phyloP scores from a whole-genome alignment of 2,329 filamentous ascomycete species.

The Fusarium sp. region DNA sequence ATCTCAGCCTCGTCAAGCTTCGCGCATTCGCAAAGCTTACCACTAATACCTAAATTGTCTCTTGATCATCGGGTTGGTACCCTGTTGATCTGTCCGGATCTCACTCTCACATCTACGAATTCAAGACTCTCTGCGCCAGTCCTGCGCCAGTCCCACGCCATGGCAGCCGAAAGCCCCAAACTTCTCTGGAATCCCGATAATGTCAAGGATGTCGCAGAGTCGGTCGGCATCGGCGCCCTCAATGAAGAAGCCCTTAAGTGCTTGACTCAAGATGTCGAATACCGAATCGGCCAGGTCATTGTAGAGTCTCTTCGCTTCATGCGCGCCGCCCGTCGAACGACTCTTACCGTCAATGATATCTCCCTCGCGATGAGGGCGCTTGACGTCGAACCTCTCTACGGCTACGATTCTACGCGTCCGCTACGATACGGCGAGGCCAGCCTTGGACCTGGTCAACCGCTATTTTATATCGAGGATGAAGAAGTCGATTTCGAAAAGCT shows the following conservation, averaged over 20 bases:
- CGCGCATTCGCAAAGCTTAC: conserved; percentile 9
- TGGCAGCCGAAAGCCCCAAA: conserved; percentile 60
- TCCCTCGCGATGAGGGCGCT: conserved; percentile 86
- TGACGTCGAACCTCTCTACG: conserved; percentile 95
- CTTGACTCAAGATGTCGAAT: conserved; percentile 94
- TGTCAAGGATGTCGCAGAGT: conserved; percentile 94
- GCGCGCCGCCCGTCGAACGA: conserved; percentile 89
- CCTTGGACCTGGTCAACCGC: conserved; percentile 89
- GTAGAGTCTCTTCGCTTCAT: conserved; percentile 96
- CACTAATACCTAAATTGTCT: conserved; percentile 2
- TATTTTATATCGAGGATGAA: conserved; percentile 98
- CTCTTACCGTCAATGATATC: conserved; percentile 89
- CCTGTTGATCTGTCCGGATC: neutral
- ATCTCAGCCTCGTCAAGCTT: conserved; percentile 35
- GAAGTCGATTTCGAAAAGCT: conserved; percentile 99
- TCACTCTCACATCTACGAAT: neutral
- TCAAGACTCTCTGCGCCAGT: conserved; percentile 4
- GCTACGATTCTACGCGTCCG: conserved; percentile 92
- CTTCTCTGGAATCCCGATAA: conserved; percentile 96
- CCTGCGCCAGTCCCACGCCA: conserved; percentile 37
- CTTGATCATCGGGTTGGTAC: neutral
- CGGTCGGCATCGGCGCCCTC: conserved; percentile 86
- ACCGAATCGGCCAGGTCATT: conserved; percentile 91
- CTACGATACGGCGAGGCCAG: conserved; percentile 94
- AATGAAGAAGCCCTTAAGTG: conserved; percentile 89